Evolutionary conservation across 148 eudicot genomes (phyloP).

Genomic region (Polygonum maritimum): DNA sequence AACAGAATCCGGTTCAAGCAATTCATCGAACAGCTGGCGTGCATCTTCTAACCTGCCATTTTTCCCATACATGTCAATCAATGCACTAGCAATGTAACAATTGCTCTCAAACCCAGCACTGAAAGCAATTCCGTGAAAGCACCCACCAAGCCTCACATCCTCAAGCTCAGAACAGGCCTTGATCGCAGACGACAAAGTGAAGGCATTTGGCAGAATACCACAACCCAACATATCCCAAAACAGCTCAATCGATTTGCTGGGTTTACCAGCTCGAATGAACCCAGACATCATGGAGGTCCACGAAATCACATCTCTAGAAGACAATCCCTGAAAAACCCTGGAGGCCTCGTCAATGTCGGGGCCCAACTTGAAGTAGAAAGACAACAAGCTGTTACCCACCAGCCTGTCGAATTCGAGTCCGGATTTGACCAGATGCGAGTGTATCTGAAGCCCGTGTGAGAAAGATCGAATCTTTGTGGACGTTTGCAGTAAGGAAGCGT

Average conservation of each 20-base stretch:
- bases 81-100: slow-evolving; percentile 46
- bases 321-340: slow-evolving; percentile 42
- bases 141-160: slow-evolving; percentile 37
- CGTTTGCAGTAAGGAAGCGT: slow-evolving; percentile 58
- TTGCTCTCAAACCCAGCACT: slow-evolving; percentile 48
- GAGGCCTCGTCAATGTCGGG: slow-evolving; percentile 26
- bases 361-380: slow-evolving; percentile 60
- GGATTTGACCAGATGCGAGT: slow-evolving; percentile 45
- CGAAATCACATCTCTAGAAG: slow-evolving; percentile 59
- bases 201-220: slow-evolving; percentile 71
- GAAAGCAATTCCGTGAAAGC: slow-evolving; percentile 64
- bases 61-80: slow-evolving; percentile 76
- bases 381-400: slow-evolving; percentile 68
- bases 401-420: slow-evolving; percentile 47
- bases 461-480: slow-evolving; percentile 38
- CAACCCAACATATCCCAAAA: slow-evolving; percentile 48
- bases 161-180: slow-evolving; percentile 65
- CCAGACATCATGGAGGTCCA: slow-evolving; percentile 84
- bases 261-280: slow-evolving; percentile 40
- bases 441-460: slow-evolving; percentile 53
- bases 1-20: slow-evolving; percentile 55
- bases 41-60: slow-evolving; percentile 28
- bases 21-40: slow-evolving; percentile 49
- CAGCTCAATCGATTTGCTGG: slow-evolving; percentile 27
- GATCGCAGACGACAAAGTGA: slow-evolving; percentile 56